Base-by-base conservation (phyloP, 2,329 filamentous ascomycete species). In the Calonectria pseudoturangicola region DNA sequence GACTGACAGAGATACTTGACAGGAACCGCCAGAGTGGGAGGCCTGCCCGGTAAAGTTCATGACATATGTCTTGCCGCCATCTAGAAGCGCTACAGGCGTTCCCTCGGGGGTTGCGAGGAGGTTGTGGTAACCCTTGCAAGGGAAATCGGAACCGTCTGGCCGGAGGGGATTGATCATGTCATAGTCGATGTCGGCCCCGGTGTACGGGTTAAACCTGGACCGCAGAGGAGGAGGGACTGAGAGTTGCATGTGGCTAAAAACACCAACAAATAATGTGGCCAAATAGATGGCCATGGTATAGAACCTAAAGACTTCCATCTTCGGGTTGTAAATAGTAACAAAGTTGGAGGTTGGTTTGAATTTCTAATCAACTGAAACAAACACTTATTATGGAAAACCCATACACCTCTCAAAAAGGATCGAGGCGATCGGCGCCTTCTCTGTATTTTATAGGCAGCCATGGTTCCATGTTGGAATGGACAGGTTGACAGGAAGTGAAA, bases 81-180 rank as follows among this genome's bases (percentile, higher is more conserved):
- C 75, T 80, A 91, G 92, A 1, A 84, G 88, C 2, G 86, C 87
- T 8, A 89, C 87, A 0, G 88, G 83, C 0, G 81, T 81, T 56
- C 88, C 86, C 43, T 79, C 69, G 0, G 73, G 25, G 2, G 79
- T 81, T 13, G 74, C 74, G 1, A 84, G 60, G 12, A 80, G 73
- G 1, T 43, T 50, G 7, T 89, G 85, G 79, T 86, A 86, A 71
- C 91, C 90, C 86, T 95, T 95, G 89, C 94, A 96, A 2, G 94
- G 92, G 79, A 91, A 96, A 82, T 95, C 89, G 64, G 88, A 87
- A 41, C 92, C 92, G 72, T 87, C 86, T n/a, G 86, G 79, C 1
- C 83, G 80, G 48, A 96, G 87, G 1, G 94, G 94, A 16, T 87
- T 88, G 45, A 91, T 93, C 84, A 94, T 94, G 77, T 89, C 90